These are phyloP conservation scores for Tilletia horrida DNA, from an alignment of 1,284 basidiomycete genomes.

Conservation along the genomic window DNA sequence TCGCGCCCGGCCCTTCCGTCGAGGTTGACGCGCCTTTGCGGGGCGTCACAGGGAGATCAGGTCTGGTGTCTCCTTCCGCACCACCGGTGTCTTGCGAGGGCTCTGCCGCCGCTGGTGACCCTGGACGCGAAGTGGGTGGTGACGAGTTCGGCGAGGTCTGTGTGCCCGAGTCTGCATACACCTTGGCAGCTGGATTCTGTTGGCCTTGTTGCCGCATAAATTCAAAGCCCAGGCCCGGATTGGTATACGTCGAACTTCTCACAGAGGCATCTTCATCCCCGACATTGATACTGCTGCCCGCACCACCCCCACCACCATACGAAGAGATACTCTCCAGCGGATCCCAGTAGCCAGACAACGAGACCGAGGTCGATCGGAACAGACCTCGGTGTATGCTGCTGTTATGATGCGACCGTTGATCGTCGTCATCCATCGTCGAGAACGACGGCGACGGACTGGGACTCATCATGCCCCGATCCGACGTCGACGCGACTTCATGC, in stretches of 20 bases:
- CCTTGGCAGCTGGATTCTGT: constrained; percentile 19
- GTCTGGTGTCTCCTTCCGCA: background rate
- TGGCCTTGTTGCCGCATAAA: background rate
- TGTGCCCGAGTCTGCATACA: constrained; percentile 34
- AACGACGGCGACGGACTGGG: background rate
- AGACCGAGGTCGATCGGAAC: constrained; percentile 22
- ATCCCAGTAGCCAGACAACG: constrained; percentile 12
- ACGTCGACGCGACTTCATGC: constrained; percentile 7
- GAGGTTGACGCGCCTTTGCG: constrained; percentile 20
- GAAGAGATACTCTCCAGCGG: constrained; percentile 7
- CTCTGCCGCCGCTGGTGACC: constrained; percentile 55
- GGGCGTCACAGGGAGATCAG: constrained; percentile 58
- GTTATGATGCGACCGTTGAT: background rate
- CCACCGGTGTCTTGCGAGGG: constrained; percentile 31
- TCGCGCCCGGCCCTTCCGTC: constrained; percentile 21
- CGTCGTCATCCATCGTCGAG: constrained; percentile 21
- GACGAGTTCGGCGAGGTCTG: constrained; percentile 60
- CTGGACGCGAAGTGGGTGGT: constrained; percentile 75
- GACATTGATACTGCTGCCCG: background rate
- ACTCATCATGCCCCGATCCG: constrained; percentile 14
- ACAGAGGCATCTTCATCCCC: constrained; percentile 20
- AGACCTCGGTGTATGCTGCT: constrained; percentile 4
- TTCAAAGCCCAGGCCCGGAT: constrained; percentile 17
- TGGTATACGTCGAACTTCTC: constrained; percentile 7
- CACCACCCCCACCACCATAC: background rate